Evolutionary conservation across 805 yeast species (phyloP), one percentile per base, ranked within the genome.

Genomic region (Debaryomyces tyrocola): DNA sequence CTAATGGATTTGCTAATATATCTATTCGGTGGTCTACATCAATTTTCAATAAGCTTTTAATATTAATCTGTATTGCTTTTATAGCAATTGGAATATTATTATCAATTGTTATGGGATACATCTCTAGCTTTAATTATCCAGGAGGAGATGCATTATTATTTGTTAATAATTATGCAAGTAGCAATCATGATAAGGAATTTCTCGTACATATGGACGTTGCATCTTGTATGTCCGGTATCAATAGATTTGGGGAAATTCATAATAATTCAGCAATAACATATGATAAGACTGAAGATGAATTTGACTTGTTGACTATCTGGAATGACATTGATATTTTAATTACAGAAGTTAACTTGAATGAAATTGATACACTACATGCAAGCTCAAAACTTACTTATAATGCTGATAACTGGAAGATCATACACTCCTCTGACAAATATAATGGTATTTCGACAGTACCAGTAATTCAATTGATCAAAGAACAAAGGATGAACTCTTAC

Each of bases 221-320:
- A 0, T 77, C 92, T 0, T 88, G 96, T 57, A 90, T 89, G 94
- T 82, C 92, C 1, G 98, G 98, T 7, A 84, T 83, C 4, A 79
- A 91, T 2, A 73, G 80, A 43, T 92, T 92, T 67, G 84, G 84
- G 0, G 85, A 90, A 58, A 53, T 86, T 4, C 75, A 79, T 41
- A 56, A 53, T 38, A 36, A 35, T 10, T 14, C 40, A 1, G 54
- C 67, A 6, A 14, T 14, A n/a, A 51, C 48, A n/a, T 92, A 89
- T 59, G 97, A 92, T 63, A 90, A 85, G 59, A 80, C 94, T 0
- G 97, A 92, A 59, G 70, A 75, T 41, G 51, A 51, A 2, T 56
- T 52, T 0, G 62, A 52, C 3, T 61, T 87, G 38, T 40, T 48
- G 4, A 37, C 49, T 4, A 46, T 55, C 14, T 67, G 70, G 73